Base-by-base conservation (phyloP, 148 eudicot species). In the Euryodendron excelsum region DNA sequence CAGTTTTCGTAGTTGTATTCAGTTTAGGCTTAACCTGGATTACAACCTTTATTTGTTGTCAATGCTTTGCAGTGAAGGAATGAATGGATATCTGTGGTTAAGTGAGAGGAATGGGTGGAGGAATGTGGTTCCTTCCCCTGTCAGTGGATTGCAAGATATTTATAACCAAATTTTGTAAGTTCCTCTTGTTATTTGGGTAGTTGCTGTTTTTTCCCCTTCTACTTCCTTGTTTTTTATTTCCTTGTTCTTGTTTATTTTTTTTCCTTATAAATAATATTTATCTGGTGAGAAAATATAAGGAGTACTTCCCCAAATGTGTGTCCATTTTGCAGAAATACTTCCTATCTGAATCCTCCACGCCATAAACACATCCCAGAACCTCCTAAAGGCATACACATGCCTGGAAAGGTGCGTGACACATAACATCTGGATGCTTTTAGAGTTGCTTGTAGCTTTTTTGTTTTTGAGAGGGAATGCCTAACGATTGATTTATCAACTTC, bases 81-180 rank as follows among this genome's bases (percentile, higher is more conserved):
- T 96, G 99, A 96, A 94, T 80, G 99, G 99, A 75, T 96, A 80
- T 70, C 73, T 96, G 33, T 96, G 95, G 94, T 76, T 96, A 63
- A 86, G 82, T 55, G 88, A 83, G 88, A 87, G 99, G 82, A 96
- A 96, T 85, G 94, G 84, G 52, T 89, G 85, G 90, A 86, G 75
- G 78, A 78, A 75, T 56, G 84, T 86, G 77, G 76, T 92, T 79
- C 87, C 91, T 69, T 88, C 97, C 50, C 89, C 91, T 67, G 84
- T 96, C 30, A 69, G 50, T 78, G 95, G 98, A 59, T 84, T 93
- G 79, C 88, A 81, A 52, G 89, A 88, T 80, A 81, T 96, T 50
- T 64, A 87, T 74, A 91, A 93, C 87, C 88, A 88, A 82, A 86
- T 84, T 78, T 72, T 90, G 99, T 96, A 84, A 88, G 98, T 86